phyloP scores from a whole-genome alignment of 1,139 yeast species.

The Saccharomyces hybrid region DNA sequence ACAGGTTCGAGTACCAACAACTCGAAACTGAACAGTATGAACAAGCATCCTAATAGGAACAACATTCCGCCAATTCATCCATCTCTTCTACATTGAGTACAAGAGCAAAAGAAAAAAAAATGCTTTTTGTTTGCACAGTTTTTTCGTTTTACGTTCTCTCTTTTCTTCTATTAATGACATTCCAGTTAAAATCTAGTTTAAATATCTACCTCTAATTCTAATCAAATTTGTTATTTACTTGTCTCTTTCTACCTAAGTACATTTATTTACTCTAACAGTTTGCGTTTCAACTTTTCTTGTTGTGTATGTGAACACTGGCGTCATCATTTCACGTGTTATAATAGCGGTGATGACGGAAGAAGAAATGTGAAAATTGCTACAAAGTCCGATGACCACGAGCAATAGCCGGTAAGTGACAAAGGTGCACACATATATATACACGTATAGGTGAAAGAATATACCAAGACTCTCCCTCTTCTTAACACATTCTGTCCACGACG shows the following conservation, averaged over 20 bases:
- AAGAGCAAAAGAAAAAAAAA: not conserved
- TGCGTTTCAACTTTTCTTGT: not conserved
- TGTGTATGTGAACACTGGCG: not conserved
- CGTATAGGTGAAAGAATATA: not conserved
- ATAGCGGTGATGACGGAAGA: not conserved
- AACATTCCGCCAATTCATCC: constrained; percentile 19
- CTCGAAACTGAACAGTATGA: constrained; percentile 4
- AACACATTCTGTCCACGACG: no score
- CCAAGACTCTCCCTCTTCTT: no score
- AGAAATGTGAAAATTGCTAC: not conserved
- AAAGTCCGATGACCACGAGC: not conserved
- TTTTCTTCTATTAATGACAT: not conserved
- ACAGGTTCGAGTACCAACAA: constrained; percentile 4
- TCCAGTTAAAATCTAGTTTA: not conserved
- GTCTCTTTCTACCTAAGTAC: not conserved
- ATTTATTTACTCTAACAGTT: not conserved
- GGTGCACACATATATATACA: not conserved
- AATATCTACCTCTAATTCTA: not conserved
- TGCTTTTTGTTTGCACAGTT: not conserved
- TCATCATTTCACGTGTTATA: not conserved
- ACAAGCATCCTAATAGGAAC: constrained; percentile 6
- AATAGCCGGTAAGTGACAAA: not conserved
- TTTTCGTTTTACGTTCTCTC: not conserved
- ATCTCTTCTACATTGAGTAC: constrained; percentile 13
- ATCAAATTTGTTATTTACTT: not conserved